Conservation (phyloP, 805 yeast genomes). For the Priceomyces castillae region DNA sequence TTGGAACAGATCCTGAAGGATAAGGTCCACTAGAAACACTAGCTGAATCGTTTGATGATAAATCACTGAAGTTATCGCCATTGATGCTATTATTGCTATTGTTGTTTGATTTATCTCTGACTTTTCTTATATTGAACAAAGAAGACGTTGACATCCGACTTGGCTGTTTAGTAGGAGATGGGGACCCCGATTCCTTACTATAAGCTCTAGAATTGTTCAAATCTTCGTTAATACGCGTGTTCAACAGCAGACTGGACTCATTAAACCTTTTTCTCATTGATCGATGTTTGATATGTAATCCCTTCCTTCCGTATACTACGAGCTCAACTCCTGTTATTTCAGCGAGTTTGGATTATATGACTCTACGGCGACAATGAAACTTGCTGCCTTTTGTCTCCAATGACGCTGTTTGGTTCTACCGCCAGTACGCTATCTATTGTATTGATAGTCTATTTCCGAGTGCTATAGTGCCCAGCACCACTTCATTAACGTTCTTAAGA, state of each 20-base stretch:
- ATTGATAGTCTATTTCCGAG: background rate
- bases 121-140: conserved; percentile 36
- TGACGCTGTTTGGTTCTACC: background rate
- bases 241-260: conserved; percentile 13
- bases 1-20: conserved; percentile 13
- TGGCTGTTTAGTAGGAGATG: conserved; percentile 6
- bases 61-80: conserved; percentile 25
- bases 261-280: conserved; percentile 23
- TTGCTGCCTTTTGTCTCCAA: background rate
- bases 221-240: conserved; percentile 24
- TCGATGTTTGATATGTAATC: background rate
- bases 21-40: conserved; percentile 23
- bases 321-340: background rate
- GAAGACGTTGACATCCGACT: conserved; percentile 34
- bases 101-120: conserved; percentile 12
- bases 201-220: conserved; percentile 29
- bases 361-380: background rate
- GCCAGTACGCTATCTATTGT: background rate
- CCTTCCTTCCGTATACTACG: background rate
- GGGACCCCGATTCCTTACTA: conserved; percentile 10
- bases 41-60: conserved; percentile 31
- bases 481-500: too few relatives aligned
- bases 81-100: conserved; percentile 4
- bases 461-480: too few relatives aligned
- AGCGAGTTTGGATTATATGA: background rate